These are phyloP conservation scores for Colletotrichum sp. DNA, from an alignment of 2,329 filamentous ascomycete genomes.

Conservation along the genomic window DNA sequence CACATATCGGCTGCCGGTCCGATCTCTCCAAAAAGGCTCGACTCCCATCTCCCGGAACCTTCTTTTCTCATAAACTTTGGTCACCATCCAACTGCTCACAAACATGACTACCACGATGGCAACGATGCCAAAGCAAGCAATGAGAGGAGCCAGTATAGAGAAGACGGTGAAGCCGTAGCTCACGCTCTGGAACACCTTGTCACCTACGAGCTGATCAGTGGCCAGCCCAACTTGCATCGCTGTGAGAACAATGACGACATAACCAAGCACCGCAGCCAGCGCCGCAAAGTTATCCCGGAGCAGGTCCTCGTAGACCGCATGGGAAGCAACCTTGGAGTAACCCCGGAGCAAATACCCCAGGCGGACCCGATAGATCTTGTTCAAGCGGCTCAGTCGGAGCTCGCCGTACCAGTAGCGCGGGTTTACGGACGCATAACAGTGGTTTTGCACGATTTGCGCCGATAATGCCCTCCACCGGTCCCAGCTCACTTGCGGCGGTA, in stretches of 20 bases:
- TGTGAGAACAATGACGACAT: conserved; percentile 47
- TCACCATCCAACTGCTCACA: conserved; percentile 19
- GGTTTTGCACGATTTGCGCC: conserved; percentile 24
- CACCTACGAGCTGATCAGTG: conserved; percentile 34
- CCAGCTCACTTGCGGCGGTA: conserved; percentile 40
- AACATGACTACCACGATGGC: conserved; percentile 21
- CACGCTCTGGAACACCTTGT: conserved; percentile 43
- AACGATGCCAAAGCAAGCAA: conserved; percentile 25
- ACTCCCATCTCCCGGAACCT: conserved; percentile 26
- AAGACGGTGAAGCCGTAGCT: conserved; percentile 54
- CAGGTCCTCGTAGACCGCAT: conserved; percentile 18
- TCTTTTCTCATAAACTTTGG: conserved; percentile 21
- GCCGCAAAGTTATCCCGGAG: conserved; percentile 13
- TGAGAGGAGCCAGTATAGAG: conserved; percentile 45
- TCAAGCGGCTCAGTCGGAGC: conserved; percentile 39
- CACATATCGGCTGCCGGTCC: not conserved
- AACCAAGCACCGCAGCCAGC: conserved; percentile 26
- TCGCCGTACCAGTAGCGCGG: conserved; percentile 44
- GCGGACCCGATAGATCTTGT: conserved; percentile 44
- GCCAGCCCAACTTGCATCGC: conserved; percentile 54
- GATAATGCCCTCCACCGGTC: conserved; percentile 36
- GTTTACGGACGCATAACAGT: conserved; percentile 32
- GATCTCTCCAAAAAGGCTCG: conserved; percentile 16
- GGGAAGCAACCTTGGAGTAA: conserved; percentile 14
- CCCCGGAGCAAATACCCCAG: conserved; percentile 11